phyloP scores from a whole-genome alignment of 2,329 filamentous ascomycete genomes.

The Epicoccum sorghinum region DNA sequence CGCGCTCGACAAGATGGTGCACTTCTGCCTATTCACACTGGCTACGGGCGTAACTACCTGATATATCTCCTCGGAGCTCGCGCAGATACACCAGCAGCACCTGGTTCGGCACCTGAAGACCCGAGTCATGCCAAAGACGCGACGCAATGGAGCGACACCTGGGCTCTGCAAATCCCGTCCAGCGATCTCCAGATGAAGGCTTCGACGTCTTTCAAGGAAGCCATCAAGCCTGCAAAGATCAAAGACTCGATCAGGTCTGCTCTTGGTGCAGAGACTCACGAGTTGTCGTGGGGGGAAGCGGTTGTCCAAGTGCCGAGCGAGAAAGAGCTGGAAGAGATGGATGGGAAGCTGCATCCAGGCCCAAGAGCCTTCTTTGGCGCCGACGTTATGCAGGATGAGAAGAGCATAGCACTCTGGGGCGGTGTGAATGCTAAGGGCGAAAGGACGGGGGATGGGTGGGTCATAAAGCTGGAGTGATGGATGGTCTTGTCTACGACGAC shows the following conservation, averaged over 20 bases:
- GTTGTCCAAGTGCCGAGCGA: constrained; percentile 47
- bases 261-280: constrained; percentile 49
- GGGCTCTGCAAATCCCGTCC: constrained; percentile 53
- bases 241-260: constrained; percentile 52
- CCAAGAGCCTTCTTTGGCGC: constrained; percentile 51
- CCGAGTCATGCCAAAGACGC: constrained; percentile 18
- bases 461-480: constrained; percentile 46
- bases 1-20: constrained; percentile 47
- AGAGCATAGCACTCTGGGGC: constrained; percentile 50
- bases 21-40: constrained; percentile 50
- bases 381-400: constrained; percentile 47
- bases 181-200: constrained; percentile 35
- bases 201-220: constrained; percentile 30
- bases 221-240: constrained; percentile 51
- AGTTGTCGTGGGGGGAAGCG: constrained; percentile 52
- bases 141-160: constrained; percentile 50
- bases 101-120: constrained; percentile 8
- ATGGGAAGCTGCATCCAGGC: constrained; percentile 54
- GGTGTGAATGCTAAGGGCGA: constrained; percentile 52
- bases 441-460: constrained; percentile 53
- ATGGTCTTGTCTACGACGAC: too few species aligned
- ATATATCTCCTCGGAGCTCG: constrained; percentile 50
- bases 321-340: constrained; percentile 36
- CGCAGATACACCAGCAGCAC: constrained; percentile 4
- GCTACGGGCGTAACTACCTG: constrained; percentile 53